Percentiles rank a stretch among this genome's conserved stretches.
phyloP scores from a whole-genome alignment of 1,139 yeast species.

The Pichia sorboxylosa region DNA sequence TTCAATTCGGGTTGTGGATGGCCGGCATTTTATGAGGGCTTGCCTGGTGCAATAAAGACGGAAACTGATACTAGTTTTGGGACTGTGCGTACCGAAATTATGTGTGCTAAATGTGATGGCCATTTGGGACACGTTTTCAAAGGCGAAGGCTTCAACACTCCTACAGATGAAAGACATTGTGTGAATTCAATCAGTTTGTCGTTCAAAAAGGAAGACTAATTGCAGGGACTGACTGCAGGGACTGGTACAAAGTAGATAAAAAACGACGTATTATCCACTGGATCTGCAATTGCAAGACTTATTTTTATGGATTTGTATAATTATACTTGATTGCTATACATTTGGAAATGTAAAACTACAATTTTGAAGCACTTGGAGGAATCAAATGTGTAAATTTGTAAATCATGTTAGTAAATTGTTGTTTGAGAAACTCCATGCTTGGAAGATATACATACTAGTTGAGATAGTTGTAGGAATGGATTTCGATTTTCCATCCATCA shows the following conservation, averaged over 20 bases:
- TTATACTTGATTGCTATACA: no score
- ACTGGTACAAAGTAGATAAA: no score
- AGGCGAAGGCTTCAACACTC: slow-evolving; percentile 87
- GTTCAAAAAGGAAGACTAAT: slow-evolving; percentile 30
- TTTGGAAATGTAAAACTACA: no score
- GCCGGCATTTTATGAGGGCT: slow-evolving; percentile 91
- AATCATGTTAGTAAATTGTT: no score
- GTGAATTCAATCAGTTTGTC: slow-evolving; percentile 78
- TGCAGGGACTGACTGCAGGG: no score
- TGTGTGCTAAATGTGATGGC: slow-evolving; percentile 82
- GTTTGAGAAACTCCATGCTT: no score
- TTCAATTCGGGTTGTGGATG: slow-evolving; percentile 92
- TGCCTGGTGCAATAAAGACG: slow-evolving; percentile 65
- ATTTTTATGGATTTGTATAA: no score
- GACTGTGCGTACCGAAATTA: slow-evolving; percentile 77
- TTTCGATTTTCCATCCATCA: slow-evolving; percentile 82
- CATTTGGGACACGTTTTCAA: slow-evolving; percentile 90
- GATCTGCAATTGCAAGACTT: no score
- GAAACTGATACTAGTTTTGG: slow-evolving; percentile 55
- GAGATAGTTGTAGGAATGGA: slow-evolving; percentile 33
- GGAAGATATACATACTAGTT: slow-evolving; percentile 12
- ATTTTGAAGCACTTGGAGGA: no score
- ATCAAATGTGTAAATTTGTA: no score
- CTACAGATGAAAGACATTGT: slow-evolving; percentile 90
- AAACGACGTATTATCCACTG: no score